Conservation (phyloP, 805 yeast species). For the Pichia rugopelliculosa region DNA sequence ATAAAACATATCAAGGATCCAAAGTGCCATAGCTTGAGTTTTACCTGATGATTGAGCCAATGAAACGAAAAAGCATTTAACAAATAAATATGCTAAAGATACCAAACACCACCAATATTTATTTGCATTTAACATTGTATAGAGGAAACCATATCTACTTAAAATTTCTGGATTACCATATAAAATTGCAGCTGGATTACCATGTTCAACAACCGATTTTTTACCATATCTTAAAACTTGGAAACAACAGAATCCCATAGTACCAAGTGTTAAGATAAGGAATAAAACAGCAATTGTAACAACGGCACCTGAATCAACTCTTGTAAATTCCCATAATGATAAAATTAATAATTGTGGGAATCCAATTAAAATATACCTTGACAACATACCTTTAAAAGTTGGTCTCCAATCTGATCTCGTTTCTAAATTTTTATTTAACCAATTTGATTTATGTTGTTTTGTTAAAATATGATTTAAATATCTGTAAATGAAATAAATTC, state of each 20-base stretch:
- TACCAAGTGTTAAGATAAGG: constrained; percentile 50
- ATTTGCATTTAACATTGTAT: constrained; percentile 78
- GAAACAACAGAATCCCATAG: constrained; percentile 58
- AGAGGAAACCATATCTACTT: constrained; percentile 79
- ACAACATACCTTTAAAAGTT: constrained; percentile 69
- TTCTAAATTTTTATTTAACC: constrained; percentile 12
- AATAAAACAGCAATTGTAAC: constrained; percentile 73
- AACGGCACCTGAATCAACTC: constrained; percentile 80
- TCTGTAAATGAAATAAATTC: constrained; percentile 48
- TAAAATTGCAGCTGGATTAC: constrained; percentile 80
- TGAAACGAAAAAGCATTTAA: constrained; percentile 68
- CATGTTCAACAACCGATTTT: constrained; percentile 48
- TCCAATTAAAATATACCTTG: constrained; percentile 76
- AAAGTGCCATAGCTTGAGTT: constrained; percentile 70
- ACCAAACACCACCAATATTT: constrained; percentile 80
- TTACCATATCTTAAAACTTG: constrained; percentile 59
- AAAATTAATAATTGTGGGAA: constrained; percentile 74
- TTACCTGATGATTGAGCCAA: constrained; percentile 77
- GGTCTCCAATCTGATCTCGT: constrained; percentile 49
- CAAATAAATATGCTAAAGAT: constrained; percentile 48
- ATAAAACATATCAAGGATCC: constrained; percentile 68
- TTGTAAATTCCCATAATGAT: constrained; percentile 82
- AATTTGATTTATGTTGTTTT: constrained; percentile 22
- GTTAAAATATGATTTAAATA: constrained; percentile 33
- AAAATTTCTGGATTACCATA: constrained; percentile 71